phyloP scores from a whole-genome alignment of 148 eudicot species.

The Rhododendron henanense region DNA sequence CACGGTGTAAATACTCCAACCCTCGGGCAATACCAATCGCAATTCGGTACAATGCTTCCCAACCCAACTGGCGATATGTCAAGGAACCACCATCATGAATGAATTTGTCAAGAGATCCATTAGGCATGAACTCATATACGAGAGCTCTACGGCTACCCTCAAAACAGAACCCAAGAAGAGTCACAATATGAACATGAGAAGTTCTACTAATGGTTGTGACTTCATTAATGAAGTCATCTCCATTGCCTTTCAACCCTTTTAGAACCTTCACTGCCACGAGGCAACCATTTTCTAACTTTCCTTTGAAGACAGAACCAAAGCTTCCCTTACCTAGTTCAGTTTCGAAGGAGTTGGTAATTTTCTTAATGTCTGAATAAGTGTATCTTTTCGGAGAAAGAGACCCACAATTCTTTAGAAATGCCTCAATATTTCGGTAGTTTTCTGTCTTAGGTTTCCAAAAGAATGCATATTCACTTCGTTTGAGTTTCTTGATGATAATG shows the following conservation, averaged over 20 bases:
- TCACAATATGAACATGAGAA: conserved; percentile 27
- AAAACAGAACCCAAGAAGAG: conserved; percentile 5
- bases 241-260: conserved; percentile 4
- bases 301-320: conserved; percentile 6
- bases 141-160: neutral
- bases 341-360: conserved; percentile 4
- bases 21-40: too few relatives aligned
- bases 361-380: neutral
- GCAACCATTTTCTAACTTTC: neutral
- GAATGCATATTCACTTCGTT: neutral
- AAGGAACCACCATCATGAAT: neutral
- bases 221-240: conserved; percentile 25
- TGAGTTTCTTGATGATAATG: neutral
- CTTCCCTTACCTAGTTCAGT: conserved; percentile 10
- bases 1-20: too few relatives aligned
- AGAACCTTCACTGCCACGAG: conserved; percentile 9
- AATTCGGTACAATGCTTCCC: too few relatives aligned
- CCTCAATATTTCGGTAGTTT: conserved; percentile 4
- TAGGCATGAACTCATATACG: conserved; percentile 14
- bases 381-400: neutral
- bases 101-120: conserved; percentile 25
- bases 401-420: conserved; percentile 12
- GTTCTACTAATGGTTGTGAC: conserved; percentile 23
- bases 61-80: too few relatives aligned
- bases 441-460: neutral